Conservation (phyloP, 768 basidiomycete species). For the Boletus rubescentipes region DNA sequence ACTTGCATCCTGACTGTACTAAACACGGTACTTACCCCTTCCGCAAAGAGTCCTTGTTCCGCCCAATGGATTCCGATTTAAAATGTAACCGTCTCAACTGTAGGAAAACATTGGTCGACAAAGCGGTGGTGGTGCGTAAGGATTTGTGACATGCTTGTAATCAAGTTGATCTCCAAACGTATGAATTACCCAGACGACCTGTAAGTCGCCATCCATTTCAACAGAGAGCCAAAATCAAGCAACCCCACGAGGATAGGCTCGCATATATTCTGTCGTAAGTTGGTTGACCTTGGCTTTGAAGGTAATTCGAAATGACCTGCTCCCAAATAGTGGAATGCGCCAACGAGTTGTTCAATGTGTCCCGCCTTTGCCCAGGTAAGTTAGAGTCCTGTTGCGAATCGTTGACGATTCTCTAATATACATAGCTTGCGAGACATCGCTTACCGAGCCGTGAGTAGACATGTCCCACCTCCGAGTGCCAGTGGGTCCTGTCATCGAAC, state of each 20-base stretch:
- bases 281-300: background rate
- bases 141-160: background rate
- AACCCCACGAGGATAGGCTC: constrained; percentile 50
- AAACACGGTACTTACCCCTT: background rate
- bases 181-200: constrained; percentile 47
- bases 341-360: constrained; percentile 75
- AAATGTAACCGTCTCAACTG: constrained; percentile 81
- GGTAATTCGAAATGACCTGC: background rate
- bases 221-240: background rate
- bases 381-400: background rate
- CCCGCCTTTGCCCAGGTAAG: constrained; percentile 76
- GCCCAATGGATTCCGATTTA: constrained; percentile 68
- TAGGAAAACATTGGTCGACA: constrained; percentile 64
- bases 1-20: background rate
- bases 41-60: background rate
- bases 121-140: constrained; percentile 77
- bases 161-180: constrained; percentile 13
- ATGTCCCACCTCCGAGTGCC: background rate
- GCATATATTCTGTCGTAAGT: constrained; percentile 79
- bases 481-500: background rate
- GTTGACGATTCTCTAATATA: constrained; percentile 1
- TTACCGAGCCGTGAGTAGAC: constrained; percentile 69
- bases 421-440: constrained; percentile 75
- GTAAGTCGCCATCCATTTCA: constrained; percentile 33
- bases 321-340: constrained; percentile 69